phyloP scores from a whole-genome alignment of 2,329 filamentous ascomycete genomes.

The Botrytis hyacinthi region DNA sequence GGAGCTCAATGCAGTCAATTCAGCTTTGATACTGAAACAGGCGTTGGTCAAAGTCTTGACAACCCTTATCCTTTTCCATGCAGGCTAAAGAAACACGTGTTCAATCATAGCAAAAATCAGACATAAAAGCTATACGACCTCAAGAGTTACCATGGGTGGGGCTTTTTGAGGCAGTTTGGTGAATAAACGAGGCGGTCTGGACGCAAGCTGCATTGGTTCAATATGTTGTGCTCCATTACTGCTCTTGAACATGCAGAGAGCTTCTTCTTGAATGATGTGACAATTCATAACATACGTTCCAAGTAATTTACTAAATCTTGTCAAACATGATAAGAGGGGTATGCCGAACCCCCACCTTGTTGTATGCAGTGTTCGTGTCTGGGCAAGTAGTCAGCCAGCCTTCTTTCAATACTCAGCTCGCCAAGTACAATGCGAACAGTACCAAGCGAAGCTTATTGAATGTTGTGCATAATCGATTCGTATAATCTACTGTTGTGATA shows the following conservation, averaged over 20 bases:
- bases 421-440: neutral
- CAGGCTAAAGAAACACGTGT: neutral
- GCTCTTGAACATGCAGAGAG: neutral
- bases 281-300: neutral
- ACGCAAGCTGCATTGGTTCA: neutral
- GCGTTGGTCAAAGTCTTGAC: neutral
- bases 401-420: neutral
- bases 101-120: neutral
- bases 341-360: neutral
- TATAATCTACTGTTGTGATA: neutral
- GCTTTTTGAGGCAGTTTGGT: fast-evolving
- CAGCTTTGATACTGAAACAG: too few relatives aligned
- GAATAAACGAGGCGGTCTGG: neutral
- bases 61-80: neutral
- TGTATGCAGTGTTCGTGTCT: neutral
- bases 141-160: neutral
- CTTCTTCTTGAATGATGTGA: neutral
- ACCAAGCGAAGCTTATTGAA: neutral
- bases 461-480: neutral
- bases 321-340: neutral
- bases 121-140: too few relatives aligned
- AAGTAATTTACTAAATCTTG: neutral
- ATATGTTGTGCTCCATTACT: neutral
- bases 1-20: neutral
- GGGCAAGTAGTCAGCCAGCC: neutral